Conservation (phyloP, 73 alveolate genomes). For the Tetrahymena elliotti region DNA sequence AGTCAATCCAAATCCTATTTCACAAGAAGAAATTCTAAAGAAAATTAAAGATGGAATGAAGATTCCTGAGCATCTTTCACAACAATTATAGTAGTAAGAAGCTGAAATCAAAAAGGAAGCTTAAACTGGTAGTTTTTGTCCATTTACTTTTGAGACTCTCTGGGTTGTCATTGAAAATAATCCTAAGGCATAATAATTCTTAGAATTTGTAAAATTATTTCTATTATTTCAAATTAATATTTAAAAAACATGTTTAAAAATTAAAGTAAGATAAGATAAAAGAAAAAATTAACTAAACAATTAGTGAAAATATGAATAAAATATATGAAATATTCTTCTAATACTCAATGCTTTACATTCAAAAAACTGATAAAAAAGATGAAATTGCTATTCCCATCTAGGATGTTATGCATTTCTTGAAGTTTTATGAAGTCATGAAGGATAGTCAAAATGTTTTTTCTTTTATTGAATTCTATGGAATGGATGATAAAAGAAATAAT, state of each 20-base stretch:
- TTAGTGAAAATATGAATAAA: background rate
- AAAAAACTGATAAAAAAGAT: slow-evolving; percentile 32
- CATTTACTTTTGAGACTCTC: slow-evolving; percentile 21
- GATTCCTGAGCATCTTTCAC: background rate
- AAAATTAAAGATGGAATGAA: slow-evolving; percentile 7
- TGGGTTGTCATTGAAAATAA: slow-evolving; percentile 36
- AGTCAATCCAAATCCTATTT: slow-evolving; percentile 10
- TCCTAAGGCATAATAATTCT: slow-evolving; percentile 31
- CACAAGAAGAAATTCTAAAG: slow-evolving; percentile 21
- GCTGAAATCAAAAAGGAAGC: slow-evolving; percentile 10
- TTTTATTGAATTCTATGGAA: slow-evolving; percentile 20
- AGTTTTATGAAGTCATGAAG: slow-evolving; percentile 18
- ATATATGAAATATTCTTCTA: slow-evolving; percentile 27
- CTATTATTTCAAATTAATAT: no score
- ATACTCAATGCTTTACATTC: slow-evolving; percentile 12
- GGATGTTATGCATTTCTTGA: slow-evolving; percentile 41
- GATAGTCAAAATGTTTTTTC: slow-evolving; percentile 21
- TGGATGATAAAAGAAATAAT: slow-evolving; percentile 10
- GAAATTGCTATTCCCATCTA: slow-evolving; percentile 30
- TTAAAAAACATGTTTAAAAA: background rate
- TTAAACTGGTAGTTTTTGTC: slow-evolving; percentile 21
- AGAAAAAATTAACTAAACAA: background rate
- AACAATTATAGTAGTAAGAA: slow-evolving; percentile 10
- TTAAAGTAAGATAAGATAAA: slow-evolving; percentile 10
- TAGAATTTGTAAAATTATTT: background rate